These are phyloP conservation scores for Geotrichum histeridarum DNA, from an alignment of 1,139 yeast genomes.

Conservation along the genomic window DNA sequence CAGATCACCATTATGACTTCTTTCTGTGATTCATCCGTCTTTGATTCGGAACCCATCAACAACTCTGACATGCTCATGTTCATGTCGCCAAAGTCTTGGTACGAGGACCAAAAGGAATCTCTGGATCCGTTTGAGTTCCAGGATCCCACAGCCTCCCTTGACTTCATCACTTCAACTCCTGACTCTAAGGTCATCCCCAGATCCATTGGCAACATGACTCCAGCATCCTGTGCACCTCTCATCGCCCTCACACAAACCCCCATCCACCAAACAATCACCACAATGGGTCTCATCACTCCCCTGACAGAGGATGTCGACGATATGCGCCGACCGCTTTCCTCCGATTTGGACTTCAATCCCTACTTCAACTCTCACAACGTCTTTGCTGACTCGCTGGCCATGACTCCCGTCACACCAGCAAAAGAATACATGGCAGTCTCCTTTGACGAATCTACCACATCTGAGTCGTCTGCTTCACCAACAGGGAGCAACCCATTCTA, in stretches of 20 bases:
- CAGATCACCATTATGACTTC: neutral
- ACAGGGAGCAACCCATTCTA: conserved; percentile 36
- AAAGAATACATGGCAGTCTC: neutral
- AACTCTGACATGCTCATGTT: conserved; percentile 16
- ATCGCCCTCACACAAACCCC: conserved; percentile 20
- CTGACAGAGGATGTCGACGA: conserved; percentile 6
- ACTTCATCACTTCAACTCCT: conserved; percentile 12
- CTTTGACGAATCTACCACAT: neutral
- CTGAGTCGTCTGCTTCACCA: conserved; percentile 10
- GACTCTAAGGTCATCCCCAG: conserved; percentile 18
- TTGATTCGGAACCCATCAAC: conserved; percentile 9
- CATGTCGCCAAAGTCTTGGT: conserved; percentile 4
- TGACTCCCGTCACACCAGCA: neutral
- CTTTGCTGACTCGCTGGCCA: conserved; percentile 10
- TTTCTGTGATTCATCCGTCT: conserved; percentile 9
- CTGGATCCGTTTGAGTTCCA: conserved; percentile 1
- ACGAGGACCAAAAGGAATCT: neutral
- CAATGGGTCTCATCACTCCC: conserved; percentile 16
- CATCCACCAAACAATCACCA: conserved; percentile 7
- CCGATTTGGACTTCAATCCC: conserved; percentile 10
- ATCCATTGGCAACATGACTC: conserved; percentile 11
- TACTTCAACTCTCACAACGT: conserved; percentile 11
- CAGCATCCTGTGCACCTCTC: conserved; percentile 13
- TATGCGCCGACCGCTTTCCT: neutral
- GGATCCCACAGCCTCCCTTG: conserved; percentile 12